Base-by-base conservation (phyloP, 176 grass and related monocot species). In the Phoenix roebelenii region DNA sequence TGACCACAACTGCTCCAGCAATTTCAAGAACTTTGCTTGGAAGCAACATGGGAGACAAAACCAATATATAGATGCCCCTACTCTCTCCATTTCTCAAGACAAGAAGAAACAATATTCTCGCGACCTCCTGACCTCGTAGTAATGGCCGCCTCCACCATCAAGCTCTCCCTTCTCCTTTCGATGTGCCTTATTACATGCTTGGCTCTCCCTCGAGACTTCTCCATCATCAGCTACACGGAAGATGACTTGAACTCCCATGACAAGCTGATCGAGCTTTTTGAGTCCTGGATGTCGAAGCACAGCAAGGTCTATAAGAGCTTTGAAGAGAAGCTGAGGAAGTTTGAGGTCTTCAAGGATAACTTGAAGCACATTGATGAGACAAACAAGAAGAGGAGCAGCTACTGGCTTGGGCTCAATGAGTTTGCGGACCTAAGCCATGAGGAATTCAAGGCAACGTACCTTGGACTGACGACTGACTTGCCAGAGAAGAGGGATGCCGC, bases 381-480 rank as follows among this genome's bases (percentile, higher is more conserved):
- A 44, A 44, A 44, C 53, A 55, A 18, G 53, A 55, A 19, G 53
- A 55, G 18, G 53, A 55, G 53, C 0, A 55, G 53, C 53, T 55
- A 55, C 53, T 18, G 53, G 53, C 53, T 55, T 16, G 53, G 53
- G 18, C 53, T 55, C 53, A 55, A 55, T 22, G 53, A 55, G 53
- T 55, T 55, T 19, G 53, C 53, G 1, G 53, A 55, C 53, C n/a
- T 55, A 22, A 55, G 18, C 53, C 53, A 19, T 9, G 53, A 22
- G 53, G 53, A 55, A 55, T 55, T 55, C 53, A 55, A 55, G 18
- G 53, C 3, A 6, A 55, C 17, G n/a, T 22, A 55, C 17, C 20
- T 55, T 19, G 53, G 53, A 18, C 16, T 55, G 7, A 55, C 18
- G 53, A 19, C 53, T 19, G 10, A 5, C 7, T 7, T 55, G 53